phyloP scores from a whole-genome alignment of 75 land plant genomes.

The Cunninghamia lanceolata region DNA sequence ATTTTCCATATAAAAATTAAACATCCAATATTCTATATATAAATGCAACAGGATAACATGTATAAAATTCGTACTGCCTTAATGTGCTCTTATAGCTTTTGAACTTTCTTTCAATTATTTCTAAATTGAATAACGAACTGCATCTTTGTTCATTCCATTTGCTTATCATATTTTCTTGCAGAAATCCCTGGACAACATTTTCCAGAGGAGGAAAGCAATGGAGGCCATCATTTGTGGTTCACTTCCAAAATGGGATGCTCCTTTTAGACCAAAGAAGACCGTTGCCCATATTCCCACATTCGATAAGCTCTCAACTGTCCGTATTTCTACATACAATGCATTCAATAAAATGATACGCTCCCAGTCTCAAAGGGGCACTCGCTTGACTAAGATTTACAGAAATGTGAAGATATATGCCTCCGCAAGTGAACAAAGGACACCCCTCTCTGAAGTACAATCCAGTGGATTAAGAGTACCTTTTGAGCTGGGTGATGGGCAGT shows the following conservation, averaged over 20 bases:
- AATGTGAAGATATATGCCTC: not conserved
- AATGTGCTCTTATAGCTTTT: too few species aligned
- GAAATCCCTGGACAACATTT: not conserved
- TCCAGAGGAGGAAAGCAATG: not conserved
- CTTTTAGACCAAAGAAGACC: not conserved
- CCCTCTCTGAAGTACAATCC: not conserved
- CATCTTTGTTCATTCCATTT: not conserved
- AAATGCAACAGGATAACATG: too few species aligned
- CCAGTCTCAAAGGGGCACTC: not conserved
- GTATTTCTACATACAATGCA: not conserved
- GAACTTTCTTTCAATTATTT: too few species aligned
- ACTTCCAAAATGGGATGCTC: not conserved
- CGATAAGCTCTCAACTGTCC: not conserved
- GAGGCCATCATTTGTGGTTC: not conserved
- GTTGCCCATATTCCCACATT: not conserved
- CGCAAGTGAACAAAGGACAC: not conserved
- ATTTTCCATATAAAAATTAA: too few species aligned
- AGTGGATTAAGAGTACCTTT: constrained; percentile 15
- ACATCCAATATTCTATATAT: too few species aligned
- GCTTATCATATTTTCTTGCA: not conserved
- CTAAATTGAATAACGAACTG: not conserved
- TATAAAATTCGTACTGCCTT: too few species aligned
- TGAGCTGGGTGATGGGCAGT: constrained; percentile 49
- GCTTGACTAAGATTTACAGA: not conserved
- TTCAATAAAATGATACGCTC: not conserved